These are phyloP conservation scores for Macrolepiota albuminosa DNA, from an alignment of 768 basidiomycete genomes.

Conservation along the genomic window DNA sequence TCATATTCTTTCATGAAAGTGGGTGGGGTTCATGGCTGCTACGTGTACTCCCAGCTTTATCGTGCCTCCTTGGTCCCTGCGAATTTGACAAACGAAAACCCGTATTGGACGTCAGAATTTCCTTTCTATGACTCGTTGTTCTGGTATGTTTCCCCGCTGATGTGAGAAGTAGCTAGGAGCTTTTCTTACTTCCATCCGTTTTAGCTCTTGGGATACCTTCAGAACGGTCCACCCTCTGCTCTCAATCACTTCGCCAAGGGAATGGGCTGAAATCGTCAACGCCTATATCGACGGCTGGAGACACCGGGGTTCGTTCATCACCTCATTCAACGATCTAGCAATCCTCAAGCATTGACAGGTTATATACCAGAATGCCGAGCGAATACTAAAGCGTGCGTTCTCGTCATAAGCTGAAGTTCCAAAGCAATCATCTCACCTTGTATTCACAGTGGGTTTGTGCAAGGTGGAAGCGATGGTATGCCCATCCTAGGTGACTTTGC, in stretches of 20 bases:
- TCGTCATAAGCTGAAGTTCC: background rate
- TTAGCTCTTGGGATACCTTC: slow-evolving; percentile 51
- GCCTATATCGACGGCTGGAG: slow-evolving; percentile 50
- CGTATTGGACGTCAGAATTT: slow-evolving; percentile 41
- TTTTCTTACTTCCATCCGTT: slow-evolving; percentile 1
- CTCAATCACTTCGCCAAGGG: slow-evolving; percentile 37
- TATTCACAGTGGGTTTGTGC: slow-evolving; percentile 37
- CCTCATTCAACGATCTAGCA: background rate
- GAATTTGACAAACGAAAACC: slow-evolving; percentile 46
- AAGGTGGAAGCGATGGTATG: slow-evolving; percentile 48
- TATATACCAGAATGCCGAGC: slow-evolving; percentile 47
- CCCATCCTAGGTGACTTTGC: slow-evolving; percentile 49
- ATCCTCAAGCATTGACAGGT: slow-evolving; percentile 21
- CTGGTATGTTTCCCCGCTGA: slow-evolving; percentile 28
- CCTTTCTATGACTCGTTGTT: slow-evolving; percentile 50
- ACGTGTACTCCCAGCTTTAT: slow-evolving; percentile 31
- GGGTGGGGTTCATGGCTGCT: background rate
- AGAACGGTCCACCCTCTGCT: slow-evolving; percentile 48
- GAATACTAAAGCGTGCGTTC: slow-evolving; percentile 41
- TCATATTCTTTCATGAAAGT: background rate
- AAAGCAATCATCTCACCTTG: background rate
- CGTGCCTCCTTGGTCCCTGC: slow-evolving; percentile 47
- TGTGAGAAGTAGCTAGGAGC: background rate
- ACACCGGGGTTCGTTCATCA: slow-evolving; percentile 31
- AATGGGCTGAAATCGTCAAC: slow-evolving; percentile 44